Base-by-base conservation (phyloP, 169 alveolate species). In the Babesia ovata region DNA sequence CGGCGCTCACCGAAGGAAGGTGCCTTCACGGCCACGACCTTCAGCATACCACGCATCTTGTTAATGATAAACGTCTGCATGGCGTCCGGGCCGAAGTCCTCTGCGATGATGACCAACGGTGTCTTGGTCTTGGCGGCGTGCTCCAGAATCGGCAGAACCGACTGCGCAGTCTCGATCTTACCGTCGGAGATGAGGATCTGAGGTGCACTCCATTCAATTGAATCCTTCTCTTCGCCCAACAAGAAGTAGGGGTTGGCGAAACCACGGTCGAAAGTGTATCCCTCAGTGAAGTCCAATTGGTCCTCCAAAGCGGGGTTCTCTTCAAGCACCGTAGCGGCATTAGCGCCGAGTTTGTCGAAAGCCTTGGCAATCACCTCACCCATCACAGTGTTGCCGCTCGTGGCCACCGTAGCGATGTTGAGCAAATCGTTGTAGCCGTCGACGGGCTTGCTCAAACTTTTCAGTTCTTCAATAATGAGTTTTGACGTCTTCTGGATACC, bases 1-100 rank as follows among this genome's bases (percentile, higher is more conserved):
- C 97, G 81, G 53, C 95, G 91, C 62, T 94, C 96, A 12, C 97
- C 97, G 57, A 91, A 92, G 10, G 94, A 89, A 10, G 97, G 97
- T 0, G 97, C 93, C 69, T 93, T 92, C 59, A 94, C 93, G 7
- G 95, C 95, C 36, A 91, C 91, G 9, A 84, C 91, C 86, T 94
- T 94, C 65, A 94, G 92, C 76, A 91, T 89, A 26, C 95, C 94
- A 39, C 94, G 84, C 91, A 94, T 87, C 70, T 92, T 91, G 86
- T 94, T 94, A 50, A 94, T 88, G 58, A 94, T 88, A 70, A 93
- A 83, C 4, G 95, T 91, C 54, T 93, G 96, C 76, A 94, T 81
- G 49, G 92, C 93, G 44, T 94, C 97, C 56, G 93, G 84, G 44
- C 95, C 93, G 61, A 92, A 91, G 71, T 94, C 97, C 57, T 94